phyloP scores from a whole-genome alignment of 163 green algal genomes.

The Scenedesmus sp. region DNA sequence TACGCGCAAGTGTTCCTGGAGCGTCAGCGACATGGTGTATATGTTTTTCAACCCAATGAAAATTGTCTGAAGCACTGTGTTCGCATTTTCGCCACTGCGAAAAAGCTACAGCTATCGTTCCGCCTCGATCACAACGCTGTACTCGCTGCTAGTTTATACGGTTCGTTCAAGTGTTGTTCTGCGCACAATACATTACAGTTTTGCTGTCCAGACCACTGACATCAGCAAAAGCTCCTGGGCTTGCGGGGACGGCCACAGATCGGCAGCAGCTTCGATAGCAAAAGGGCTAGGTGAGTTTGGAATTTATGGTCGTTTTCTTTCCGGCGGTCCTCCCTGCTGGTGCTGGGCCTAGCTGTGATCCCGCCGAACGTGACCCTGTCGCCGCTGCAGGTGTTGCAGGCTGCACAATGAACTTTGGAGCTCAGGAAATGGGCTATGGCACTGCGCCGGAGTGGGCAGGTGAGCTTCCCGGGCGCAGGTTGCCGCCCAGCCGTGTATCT shows the following conservation, averaged over 20 bases:
- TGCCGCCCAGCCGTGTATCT: neutral
- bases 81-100: neutral
- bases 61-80: neutral
- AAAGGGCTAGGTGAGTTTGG: neutral
- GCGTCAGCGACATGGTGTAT: neutral
- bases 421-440: neutral
- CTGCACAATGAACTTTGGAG: neutral
- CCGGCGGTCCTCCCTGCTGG: neutral
- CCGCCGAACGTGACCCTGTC: neutral
- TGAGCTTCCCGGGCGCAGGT: neutral
- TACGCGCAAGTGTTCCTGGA: neutral
- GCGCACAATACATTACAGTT: no score
- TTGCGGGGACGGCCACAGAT: neutral
- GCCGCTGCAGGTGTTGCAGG: neutral
- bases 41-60: neutral
- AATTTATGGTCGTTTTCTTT: neutral
- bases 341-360: neutral
- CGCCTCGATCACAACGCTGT: neutral
- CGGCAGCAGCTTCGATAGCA: neutral
- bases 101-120: neutral
- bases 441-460: neutral
- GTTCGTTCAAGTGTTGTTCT: neutral
- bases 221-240: neutral
- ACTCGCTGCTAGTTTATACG: neutral
- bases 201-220: neutral